Percentiles rank a stretch among this genome's conserved stretches.
These are phyloP conservation scores for Cercospora brassicicola DNA, from an alignment of 2,329 filamentous ascomycete species.

Conservation along the genomic window DNA sequence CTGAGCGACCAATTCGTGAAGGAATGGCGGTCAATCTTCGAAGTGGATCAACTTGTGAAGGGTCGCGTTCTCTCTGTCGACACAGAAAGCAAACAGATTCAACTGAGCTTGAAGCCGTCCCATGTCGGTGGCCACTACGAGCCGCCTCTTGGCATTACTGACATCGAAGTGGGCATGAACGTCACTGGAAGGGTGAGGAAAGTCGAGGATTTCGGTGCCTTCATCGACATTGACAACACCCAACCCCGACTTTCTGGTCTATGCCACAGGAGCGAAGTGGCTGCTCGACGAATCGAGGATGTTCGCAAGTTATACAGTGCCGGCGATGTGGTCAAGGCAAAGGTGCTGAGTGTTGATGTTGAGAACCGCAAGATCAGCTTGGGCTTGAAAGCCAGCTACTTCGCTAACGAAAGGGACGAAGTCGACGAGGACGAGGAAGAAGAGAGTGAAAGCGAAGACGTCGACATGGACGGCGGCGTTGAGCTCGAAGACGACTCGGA, in stretches of 20 bases:
- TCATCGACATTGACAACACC: conserved; percentile 85
- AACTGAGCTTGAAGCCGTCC: conserved; percentile 85
- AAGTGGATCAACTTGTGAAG: conserved; percentile 85
- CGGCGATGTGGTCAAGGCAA: conserved; percentile 91
- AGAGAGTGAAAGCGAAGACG: conserved; percentile 32
- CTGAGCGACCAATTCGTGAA: conserved; percentile 89
- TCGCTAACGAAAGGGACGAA: conserved; percentile 61
- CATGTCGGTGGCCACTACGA: conserved; percentile 77
- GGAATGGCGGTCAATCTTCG: conserved; percentile 89
- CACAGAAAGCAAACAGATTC: conserved; percentile 66
- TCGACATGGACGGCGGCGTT: conserved; percentile 32
- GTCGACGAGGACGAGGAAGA: conserved; percentile 48
- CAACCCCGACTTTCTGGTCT: conserved; percentile 80
- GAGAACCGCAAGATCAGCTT: conserved; percentile 80
- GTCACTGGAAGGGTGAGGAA: conserved; percentile 90
- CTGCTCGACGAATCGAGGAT: conserved; percentile 77
- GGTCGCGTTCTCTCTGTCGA: conserved; percentile 79
- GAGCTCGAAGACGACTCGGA: conserved; percentile 28
- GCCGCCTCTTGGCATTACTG: conserved; percentile 69
- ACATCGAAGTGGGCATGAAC: conserved; percentile 75
- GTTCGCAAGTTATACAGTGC: conserved; percentile 86
- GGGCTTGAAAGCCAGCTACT: conserved; percentile 89
- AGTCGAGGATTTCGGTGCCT: conserved; percentile 92
- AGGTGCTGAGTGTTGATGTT: conserved; percentile 74
- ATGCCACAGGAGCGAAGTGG: conserved; percentile 90